Evolutionary conservation across 1,284 basidiomycete genomes (phyloP).

Genomic region (Apiotrichum veenhuisii): DNA sequence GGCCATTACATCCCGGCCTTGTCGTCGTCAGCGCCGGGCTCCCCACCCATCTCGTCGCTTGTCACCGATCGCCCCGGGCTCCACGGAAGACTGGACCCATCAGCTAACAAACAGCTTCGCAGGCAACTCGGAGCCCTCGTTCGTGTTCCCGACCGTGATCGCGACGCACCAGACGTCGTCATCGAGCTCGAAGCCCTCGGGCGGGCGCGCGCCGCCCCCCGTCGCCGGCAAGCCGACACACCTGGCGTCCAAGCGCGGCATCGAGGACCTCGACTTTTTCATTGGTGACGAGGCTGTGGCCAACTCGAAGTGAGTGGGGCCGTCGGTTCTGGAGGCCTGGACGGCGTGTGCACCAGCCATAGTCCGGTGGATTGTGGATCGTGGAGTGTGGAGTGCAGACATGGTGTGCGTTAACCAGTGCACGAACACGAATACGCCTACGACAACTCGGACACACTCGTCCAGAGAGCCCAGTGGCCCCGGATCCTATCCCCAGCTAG

Average conservation of each 20-base stretch:
- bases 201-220: slow-evolving; percentile 44
- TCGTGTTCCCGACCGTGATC: slow-evolving; percentile 95
- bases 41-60: not conserved
- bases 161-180: slow-evolving; percentile 62
- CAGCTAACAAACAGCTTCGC: too few relatives aligned
- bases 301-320: slow-evolving; percentile 69
- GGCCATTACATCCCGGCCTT: too few relatives aligned
- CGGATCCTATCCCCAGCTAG: too few relatives aligned
- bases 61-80: too few relatives aligned
- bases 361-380: not conserved
- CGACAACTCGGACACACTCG: too few relatives aligned
- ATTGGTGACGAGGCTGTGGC: slow-evolving; percentile 98
- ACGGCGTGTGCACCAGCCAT: too few relatives aligned
- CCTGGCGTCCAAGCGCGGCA: slow-evolving; percentile 92
- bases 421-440: too few relatives aligned
- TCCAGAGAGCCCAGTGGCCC: too few relatives aligned
- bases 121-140: slow-evolving; percentile 97
- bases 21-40: too few relatives aligned
- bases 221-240: slow-evolving; percentile 75
- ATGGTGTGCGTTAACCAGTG: too few relatives aligned
- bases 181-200: slow-evolving; percentile 55
- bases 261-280: slow-evolving; percentile 99
- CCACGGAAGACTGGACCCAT: too few relatives aligned
- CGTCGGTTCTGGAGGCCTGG: too few relatives aligned
- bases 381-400: not conserved